phyloP scores from a whole-genome alignment of 768 basidiomycete genomes.

The Pholiota conissans region DNA sequence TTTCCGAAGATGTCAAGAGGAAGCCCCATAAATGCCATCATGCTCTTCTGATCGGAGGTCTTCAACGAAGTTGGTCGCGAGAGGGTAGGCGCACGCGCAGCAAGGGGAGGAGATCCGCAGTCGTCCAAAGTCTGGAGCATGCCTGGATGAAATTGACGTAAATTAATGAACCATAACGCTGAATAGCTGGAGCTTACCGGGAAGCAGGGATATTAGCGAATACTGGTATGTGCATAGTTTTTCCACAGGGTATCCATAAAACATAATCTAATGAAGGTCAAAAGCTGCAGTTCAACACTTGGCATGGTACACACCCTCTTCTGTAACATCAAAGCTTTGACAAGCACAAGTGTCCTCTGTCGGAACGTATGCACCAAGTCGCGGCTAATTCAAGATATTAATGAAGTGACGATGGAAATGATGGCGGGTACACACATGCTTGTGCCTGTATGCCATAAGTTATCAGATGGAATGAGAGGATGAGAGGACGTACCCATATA shows the following conservation, averaged over 20 bases:
- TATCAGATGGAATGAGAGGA: background rate
- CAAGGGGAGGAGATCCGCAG: constrained; percentile 85
- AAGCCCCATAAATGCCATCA: constrained; percentile 91
- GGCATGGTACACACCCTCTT: constrained; percentile 62
- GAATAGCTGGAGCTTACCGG: constrained; percentile 50
- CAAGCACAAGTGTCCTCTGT: constrained; percentile 87
- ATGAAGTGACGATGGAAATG: background rate
- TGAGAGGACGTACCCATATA: constrained; percentile 78
- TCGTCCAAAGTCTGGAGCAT: constrained; percentile 89
- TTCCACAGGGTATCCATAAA: constrained; percentile 96
- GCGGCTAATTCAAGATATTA: constrained; percentile 48
- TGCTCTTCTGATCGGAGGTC: constrained; percentile 88
- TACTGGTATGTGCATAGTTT: constrained; percentile 97
- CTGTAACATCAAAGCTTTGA: constrained; percentile 93
- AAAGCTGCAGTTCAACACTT: background rate
- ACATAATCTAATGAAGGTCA: constrained; percentile 71
- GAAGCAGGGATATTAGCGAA: constrained; percentile 90
- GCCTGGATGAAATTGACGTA: constrained; percentile 42
- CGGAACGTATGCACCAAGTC: constrained; percentile 94
- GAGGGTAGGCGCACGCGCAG: constrained; percentile 57
- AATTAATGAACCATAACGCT: background rate
- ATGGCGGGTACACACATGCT: constrained; percentile 52
- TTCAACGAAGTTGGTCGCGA: constrained; percentile 73
- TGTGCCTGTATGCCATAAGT: constrained; percentile 47
- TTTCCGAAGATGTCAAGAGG: constrained; percentile 93